These are phyloP conservation scores for Cylindricascospora bacillispora DNA, from an alignment of 1,139 yeast species.

Conservation along the genomic window DNA sequence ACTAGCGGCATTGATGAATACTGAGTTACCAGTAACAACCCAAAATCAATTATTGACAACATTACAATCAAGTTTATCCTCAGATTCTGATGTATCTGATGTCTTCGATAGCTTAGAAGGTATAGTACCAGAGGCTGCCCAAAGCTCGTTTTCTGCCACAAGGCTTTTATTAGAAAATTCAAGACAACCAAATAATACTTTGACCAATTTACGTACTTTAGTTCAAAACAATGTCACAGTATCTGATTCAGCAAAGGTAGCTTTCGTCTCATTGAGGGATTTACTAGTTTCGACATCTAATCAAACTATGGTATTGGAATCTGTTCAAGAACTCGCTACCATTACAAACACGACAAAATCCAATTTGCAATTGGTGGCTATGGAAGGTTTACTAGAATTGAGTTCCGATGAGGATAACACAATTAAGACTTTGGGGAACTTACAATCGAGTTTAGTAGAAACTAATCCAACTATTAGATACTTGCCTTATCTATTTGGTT, in stretches of 20 bases:
- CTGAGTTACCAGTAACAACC: conserved; percentile 16
- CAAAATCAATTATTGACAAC: conserved; percentile 14
- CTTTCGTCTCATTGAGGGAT: conserved; percentile 12
- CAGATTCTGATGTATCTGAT: conserved; percentile 3
- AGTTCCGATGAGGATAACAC: conserved; percentile 16
- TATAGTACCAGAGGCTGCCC: conserved; percentile 4
- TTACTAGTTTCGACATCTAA: conserved; percentile 13
- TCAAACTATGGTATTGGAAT: conserved; percentile 11
- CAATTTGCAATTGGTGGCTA: conserved; percentile 14
- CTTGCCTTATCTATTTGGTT: conserved; percentile 15
- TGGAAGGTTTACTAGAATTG: conserved; percentile 14
- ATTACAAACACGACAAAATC: conserved; percentile 16
- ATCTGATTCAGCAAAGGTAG: conserved; percentile 13
- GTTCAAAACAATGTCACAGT: conserved; percentile 17
- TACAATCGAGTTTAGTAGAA: conserved; percentile 10
- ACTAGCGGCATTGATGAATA: conserved; percentile 18
- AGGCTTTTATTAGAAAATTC: conserved; percentile 9
- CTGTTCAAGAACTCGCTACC: conserved; percentile 13
- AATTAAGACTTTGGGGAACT: conserved; percentile 10
- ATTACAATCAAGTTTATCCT: conserved; percentile 7
- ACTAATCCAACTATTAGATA: conserved; percentile 10
- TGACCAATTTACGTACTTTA: conserved; percentile 13
- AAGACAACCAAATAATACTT: conserved; percentile 12
- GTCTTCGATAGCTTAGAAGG: conserved; percentile 4
- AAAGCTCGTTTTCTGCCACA: conserved; percentile 5